These are phyloP conservation scores for Insectozyma bohioensis DNA, from an alignment of 1,139 yeast species.

Conservation along the genomic window DNA sequence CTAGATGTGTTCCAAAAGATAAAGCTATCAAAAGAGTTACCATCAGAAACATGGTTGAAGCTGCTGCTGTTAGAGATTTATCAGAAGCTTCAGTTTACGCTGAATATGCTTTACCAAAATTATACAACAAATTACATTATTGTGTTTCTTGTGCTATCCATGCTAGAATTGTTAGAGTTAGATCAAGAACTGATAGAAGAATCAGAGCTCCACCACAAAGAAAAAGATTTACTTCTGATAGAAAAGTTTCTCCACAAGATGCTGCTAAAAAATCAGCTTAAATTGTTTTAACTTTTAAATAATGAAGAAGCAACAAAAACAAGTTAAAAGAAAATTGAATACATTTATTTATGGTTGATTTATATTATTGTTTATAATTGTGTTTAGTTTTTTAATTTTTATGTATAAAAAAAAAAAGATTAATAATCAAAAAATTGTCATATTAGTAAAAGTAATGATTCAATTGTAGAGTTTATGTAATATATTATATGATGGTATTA, in stretches of 20 bases:
- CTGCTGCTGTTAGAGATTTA: slow-evolving; percentile 99
- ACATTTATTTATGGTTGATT: too few relatives aligned
- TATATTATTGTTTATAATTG: too few relatives aligned
- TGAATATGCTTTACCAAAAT: slow-evolving; percentile 99
- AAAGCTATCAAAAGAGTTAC: slow-evolving; percentile 99
- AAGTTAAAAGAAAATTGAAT: too few relatives aligned
- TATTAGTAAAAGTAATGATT: too few relatives aligned
- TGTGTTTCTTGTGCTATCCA: slow-evolving; percentile 99
- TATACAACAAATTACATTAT: slow-evolving; percentile 99
- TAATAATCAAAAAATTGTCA: too few relatives aligned
- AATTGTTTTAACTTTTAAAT: slow-evolving; percentile 4
- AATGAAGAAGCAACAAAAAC: too few relatives aligned
- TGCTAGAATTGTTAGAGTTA: slow-evolving; percentile 99
- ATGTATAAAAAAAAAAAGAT: too few relatives aligned
- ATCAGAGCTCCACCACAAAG: slow-evolving; percentile 99
- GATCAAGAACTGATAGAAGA: slow-evolving; percentile 99
- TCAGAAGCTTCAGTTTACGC: slow-evolving; percentile 99
- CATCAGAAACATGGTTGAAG: slow-evolving; percentile 99
- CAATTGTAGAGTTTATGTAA: too few relatives aligned
- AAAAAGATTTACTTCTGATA: slow-evolving; percentile 96
- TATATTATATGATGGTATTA: too few relatives aligned
- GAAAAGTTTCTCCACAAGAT: slow-evolving; percentile 94
- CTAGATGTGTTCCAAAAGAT: slow-evolving; percentile 99
- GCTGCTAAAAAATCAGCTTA: slow-evolving; percentile 95
- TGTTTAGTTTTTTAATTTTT: too few relatives aligned